phyloP scores from a whole-genome alignment of 495 filamentous ascomycete genomes.

The Wilcoxina mikolae region DNA sequence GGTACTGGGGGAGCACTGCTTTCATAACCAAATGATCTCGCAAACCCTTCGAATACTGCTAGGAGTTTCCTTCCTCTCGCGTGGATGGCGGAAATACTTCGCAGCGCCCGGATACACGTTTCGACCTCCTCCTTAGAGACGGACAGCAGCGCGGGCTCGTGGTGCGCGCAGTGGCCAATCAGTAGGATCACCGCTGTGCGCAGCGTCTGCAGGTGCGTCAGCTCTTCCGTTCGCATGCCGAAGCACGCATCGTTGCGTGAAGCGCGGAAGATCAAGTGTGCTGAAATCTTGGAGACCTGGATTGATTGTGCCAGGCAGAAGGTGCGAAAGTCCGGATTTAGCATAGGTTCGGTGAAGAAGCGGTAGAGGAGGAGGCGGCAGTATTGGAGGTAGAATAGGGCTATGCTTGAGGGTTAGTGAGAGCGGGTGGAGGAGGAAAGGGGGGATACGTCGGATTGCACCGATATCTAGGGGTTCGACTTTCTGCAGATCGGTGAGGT shows the following conservation, averaged over 20 bases:
- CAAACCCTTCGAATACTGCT: conserved; percentile 23
- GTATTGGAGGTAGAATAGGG: conserved; percentile 26
- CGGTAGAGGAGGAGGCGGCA: conserved; percentile 28
- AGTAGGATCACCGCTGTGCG: conserved; percentile 26
- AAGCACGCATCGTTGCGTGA: conserved; percentile 17
- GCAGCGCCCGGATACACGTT: conserved; percentile 22
- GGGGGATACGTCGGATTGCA: conserved; percentile 20
- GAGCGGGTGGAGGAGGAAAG: neutral
- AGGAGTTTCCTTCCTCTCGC: conserved; percentile 19
- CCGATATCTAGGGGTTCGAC: conserved; percentile 21
- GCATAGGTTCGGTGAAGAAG: conserved; percentile 20
- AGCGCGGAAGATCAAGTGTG: conserved; percentile 24
- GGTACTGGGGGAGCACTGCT: neutral
- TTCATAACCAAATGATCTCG: conserved; percentile 30
- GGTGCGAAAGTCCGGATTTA: conserved; percentile 15
- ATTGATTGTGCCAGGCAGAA: conserved; percentile 27
- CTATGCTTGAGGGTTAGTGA: conserved; percentile 13
- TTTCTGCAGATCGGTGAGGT: conserved; percentile 22
- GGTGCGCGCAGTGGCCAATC: conserved; percentile 12
- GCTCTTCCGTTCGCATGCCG: conserved; percentile 24
- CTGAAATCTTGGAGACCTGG: conserved; percentile 27
- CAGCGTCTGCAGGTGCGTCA: conserved; percentile 24
- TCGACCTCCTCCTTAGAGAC: conserved; percentile 22
- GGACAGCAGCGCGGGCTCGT: conserved; percentile 17
- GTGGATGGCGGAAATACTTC: conserved; percentile 14